Percentiles rank a stretch among this genome's conserved stretches.
These are phyloP conservation scores for Microbotryum intermedium DNA, from an alignment of 1,284 basidiomycete genomes.

Conservation along the genomic window DNA sequence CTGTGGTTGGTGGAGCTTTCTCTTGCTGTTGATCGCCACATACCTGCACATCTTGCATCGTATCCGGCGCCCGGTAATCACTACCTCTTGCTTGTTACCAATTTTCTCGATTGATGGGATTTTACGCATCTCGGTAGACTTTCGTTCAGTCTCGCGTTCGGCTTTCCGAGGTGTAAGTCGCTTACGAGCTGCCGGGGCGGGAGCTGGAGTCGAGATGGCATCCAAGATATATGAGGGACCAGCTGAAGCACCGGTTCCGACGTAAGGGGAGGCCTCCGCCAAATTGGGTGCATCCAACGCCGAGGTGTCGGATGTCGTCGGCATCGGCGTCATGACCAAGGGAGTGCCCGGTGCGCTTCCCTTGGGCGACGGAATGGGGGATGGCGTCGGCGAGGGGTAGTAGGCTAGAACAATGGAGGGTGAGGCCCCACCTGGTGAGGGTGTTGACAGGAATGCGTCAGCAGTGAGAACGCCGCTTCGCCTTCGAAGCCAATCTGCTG, in stretches of 20 bases:
- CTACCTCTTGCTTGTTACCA: slow-evolving; percentile 20
- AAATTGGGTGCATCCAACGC: slow-evolving; percentile 9
- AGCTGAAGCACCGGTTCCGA: neutral
- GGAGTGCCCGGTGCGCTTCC: no score
- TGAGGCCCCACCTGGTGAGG: slow-evolving; percentile 29
- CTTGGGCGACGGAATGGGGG: slow-evolving; percentile 12
- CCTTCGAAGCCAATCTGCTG: slow-evolving; percentile 11
- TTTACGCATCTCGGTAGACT: no score
- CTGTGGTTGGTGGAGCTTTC: neutral
- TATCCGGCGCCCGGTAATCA: slow-evolving; percentile 45
- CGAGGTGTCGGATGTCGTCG: slow-evolving; percentile 7
- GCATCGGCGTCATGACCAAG: neutral
- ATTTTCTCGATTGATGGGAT: slow-evolving; percentile 19
- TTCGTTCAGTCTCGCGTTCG: slow-evolving; percentile 1
- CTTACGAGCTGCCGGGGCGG: slow-evolving; percentile 19
- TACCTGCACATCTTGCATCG: slow-evolving; percentile 86
- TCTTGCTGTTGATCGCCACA: slow-evolving; percentile 23
- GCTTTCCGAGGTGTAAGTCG: slow-evolving; percentile 22
- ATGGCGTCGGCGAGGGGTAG: slow-evolving; percentile 37
- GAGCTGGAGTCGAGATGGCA: neutral
- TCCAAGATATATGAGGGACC: neutral
- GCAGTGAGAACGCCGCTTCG: neutral
- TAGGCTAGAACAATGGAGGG: slow-evolving; percentile 38
- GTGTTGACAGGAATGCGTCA: neutral
- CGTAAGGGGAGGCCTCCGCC: neutral